Conservation (phyloP, 495 filamentous ascomycete genomes). For the Neurospora sp. region DNA sequence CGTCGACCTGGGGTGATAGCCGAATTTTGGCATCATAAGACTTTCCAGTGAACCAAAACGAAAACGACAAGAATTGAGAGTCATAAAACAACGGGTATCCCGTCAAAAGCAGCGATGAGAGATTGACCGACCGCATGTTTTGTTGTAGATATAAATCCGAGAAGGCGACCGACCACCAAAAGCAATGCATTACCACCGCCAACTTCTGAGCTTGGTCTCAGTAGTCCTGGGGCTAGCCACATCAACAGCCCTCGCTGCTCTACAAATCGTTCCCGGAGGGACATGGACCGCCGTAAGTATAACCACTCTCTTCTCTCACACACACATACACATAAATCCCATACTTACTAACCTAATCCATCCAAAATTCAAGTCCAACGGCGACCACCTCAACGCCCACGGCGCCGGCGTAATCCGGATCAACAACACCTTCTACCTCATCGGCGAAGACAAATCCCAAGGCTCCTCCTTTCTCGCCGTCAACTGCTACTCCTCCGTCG, state of each 20-base stretch:
- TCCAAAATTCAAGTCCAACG: slow-evolving; percentile 25
- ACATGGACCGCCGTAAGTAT: slow-evolving; percentile 36
- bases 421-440: slow-evolving; percentile 47
- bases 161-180: not conserved
- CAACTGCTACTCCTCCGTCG: slow-evolving; percentile 45
- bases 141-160: not conserved
- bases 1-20: not conserved
- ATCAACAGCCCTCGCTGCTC: not conserved
- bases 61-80: not conserved
- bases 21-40: not conserved
- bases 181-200: not conserved
- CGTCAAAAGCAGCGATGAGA: not conserved
- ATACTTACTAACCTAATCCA: too few species aligned
- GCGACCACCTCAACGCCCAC: slow-evolving; percentile 53
- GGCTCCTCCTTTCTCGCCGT: slow-evolving; percentile 50
- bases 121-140: not conserved
- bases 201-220: not conserved
- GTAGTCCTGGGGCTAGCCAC: not conserved
- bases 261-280: slow-evolving; percentile 40
- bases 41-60: not conserved
- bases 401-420: slow-evolving; percentile 46
- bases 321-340: not conserved
- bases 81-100: not conserved
- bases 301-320: not conserved
- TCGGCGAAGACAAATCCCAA: slow-evolving; percentile 57